phyloP scores from a whole-genome alignment of 108 stramenopile genomes.

The Fragilaria crotonensis region DNA sequence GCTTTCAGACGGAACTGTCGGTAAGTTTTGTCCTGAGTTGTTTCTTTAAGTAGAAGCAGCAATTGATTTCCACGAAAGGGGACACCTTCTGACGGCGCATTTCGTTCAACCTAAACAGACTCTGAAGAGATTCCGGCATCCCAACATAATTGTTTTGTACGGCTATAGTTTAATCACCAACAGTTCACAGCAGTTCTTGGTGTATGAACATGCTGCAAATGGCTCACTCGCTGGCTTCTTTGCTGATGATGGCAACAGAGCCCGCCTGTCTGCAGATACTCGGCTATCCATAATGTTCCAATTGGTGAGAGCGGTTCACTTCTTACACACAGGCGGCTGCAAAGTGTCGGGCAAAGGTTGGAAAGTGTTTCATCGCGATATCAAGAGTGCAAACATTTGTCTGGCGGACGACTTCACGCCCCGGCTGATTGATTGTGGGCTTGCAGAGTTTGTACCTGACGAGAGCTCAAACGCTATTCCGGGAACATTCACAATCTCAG shows the following conservation, averaged over 20 bases:
- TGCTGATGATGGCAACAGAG: neutral
- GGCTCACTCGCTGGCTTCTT: neutral
- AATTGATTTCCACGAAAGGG: neutral
- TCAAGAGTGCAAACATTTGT: neutral
- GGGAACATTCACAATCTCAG: neutral
- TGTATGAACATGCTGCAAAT: neutral
- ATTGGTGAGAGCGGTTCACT: neutral
- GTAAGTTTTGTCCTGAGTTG: no score
- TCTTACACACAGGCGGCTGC: neutral
- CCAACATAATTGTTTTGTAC: no score
- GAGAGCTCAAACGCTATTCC: neutral
- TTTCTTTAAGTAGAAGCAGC: no score
- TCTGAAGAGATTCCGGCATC: neutral
- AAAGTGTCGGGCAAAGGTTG: neutral
- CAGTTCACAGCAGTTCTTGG: neutral
- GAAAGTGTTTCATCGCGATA: no score
- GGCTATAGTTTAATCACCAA: no score
- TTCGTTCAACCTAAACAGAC: neutral
- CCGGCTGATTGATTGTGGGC: slow-evolving; percentile 1
- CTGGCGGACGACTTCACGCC: neutral
- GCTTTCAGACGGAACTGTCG: no score
- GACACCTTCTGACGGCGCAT: neutral
- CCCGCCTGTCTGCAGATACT: neutral
- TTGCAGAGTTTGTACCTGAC: neutral
- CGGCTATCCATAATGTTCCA: neutral